These are phyloP conservation scores for Metschnikowia borealis DNA, from an alignment of 805 yeast species.

Conservation along the genomic window DNA sequence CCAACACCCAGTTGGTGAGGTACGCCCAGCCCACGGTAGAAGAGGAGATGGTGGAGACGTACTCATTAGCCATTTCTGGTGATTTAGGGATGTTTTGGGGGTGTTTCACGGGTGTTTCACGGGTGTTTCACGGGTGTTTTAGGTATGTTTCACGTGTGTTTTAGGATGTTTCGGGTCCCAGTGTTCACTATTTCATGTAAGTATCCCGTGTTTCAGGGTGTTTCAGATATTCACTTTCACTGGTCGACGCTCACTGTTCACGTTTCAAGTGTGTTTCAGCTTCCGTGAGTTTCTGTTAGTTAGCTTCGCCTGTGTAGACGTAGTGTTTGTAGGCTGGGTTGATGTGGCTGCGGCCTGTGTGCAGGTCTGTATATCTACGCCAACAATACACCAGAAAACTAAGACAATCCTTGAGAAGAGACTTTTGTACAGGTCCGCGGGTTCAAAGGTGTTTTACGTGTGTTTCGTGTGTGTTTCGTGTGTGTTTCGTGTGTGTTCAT, in stretches of 20 bases:
- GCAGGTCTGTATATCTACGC: neutral
- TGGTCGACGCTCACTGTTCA: too few relatives aligned
- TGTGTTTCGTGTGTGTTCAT: neutral
- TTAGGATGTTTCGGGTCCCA: too few relatives aligned
- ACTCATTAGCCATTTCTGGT: neutral
- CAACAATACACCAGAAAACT: too few relatives aligned
- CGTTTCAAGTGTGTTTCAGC: neutral
- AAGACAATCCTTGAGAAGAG: too few relatives aligned
- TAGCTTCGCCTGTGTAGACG: neutral
- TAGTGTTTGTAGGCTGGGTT: neutral
- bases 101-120: neutral
- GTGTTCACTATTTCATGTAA: too few relatives aligned
- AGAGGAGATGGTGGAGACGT: conserved; percentile 2
- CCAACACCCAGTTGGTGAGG: conserved; percentile 75
- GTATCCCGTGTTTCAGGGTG: neutral
- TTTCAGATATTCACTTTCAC: neutral
- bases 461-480: too few relatives aligned
- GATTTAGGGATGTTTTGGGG: neutral
- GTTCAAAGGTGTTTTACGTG: neutral
- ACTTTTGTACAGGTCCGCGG: neutral
- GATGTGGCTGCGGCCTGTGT: neutral
- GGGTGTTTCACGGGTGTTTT: neutral
- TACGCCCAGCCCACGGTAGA: conserved; percentile 54
- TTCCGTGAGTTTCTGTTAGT: neutral
- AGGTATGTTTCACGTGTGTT: neutral